These are phyloP conservation scores for Aspergillus steynii DNA, from an alignment of 495 filamentous ascomycete genomes.

Conservation along the genomic window DNA sequence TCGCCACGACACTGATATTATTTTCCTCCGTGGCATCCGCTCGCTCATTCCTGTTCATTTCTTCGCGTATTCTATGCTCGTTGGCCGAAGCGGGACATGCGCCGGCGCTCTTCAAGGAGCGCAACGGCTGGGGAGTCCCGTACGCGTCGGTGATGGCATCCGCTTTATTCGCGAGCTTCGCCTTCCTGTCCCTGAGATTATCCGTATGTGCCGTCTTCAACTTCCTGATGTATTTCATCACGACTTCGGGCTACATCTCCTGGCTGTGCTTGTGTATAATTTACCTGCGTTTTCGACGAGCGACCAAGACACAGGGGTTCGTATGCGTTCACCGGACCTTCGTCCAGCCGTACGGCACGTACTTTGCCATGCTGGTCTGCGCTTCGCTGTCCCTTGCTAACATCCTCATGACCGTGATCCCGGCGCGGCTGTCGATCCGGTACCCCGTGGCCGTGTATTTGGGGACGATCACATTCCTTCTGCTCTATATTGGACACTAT, in stretches of 20 bases:
- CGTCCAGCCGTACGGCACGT: constrained; percentile 56
- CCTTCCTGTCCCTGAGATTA: constrained; percentile 34
- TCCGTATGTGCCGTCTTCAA: constrained; percentile 35
- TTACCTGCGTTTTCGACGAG: constrained; percentile 57
- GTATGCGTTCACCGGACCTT: constrained; percentile 39
- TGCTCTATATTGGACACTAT: constrained; percentile 35
- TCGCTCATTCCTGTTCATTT: constrained; percentile 60
- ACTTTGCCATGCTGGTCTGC: constrained; percentile 48
- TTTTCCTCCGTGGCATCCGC: constrained; percentile 70
- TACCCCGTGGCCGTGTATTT: constrained; percentile 61
- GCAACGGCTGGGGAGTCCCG: constrained; percentile 48
- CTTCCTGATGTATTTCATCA: constrained; percentile 62
- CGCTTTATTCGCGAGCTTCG: constrained; percentile 38
- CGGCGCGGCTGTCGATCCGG: constrained; percentile 42
- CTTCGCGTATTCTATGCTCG: constrained; percentile 51
- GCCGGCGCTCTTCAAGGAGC: constrained; percentile 40
- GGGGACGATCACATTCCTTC: constrained; percentile 57
- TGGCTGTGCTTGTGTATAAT: constrained; percentile 58
- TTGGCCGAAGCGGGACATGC: constrained; percentile 51
- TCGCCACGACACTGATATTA: constrained; percentile 70
- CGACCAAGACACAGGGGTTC: constrained; percentile 41
- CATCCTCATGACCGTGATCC: constrained; percentile 54
- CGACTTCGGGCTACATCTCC: constrained; percentile 59
- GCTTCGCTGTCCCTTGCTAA: constrained; percentile 51
- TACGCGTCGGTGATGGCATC: constrained; percentile 43